A percentile compares a stretch with the other conserved stretches of the same genome.
These are phyloP conservation scores for Colletotrichum nymphaeae DNA, from an alignment of 2,329 filamentous ascomycete species.

Conservation along the genomic window DNA sequence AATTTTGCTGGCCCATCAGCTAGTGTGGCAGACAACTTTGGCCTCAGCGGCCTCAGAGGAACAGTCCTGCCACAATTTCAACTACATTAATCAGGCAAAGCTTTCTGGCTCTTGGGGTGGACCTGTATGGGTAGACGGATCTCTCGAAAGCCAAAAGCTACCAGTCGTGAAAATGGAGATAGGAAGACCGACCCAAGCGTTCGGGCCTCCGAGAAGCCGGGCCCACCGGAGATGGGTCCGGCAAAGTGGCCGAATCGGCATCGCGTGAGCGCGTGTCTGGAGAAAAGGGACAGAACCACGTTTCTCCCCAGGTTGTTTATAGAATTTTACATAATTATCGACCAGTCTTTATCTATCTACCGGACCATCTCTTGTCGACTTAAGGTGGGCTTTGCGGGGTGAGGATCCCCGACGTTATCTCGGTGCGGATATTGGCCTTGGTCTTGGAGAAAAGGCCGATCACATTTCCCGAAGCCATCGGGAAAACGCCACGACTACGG, in stretches of 20 bases:
- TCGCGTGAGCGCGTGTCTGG: not conserved
- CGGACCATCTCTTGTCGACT: not conserved
- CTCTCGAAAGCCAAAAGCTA: not conserved
- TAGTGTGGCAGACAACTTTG: not conserved
- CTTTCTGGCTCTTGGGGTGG: not conserved
- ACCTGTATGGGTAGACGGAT: not conserved
- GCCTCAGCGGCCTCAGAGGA: not conserved
- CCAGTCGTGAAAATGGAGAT: not conserved
- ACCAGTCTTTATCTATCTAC: not conserved
- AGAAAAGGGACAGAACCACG: not conserved
- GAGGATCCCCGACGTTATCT: not conserved
- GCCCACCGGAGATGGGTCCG: not conserved
- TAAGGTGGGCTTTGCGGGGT: constrained; percentile 1
- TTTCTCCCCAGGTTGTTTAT: not conserved
- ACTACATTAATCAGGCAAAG: not conserved
- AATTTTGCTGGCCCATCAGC: not conserved
- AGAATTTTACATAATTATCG: not conserved
- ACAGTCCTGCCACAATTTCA: not conserved
- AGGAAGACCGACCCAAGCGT: not conserved
- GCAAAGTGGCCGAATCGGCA: not conserved
- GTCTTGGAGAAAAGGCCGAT: constrained; percentile 10
- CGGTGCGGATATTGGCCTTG: not conserved
- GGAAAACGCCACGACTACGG: constrained; percentile 8
- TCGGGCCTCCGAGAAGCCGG: not conserved
- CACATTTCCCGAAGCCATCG: constrained; percentile 20